Conservation (phyloP, 2,329 filamentous ascomycete genomes). For the Meredithiella fracta region DNA sequence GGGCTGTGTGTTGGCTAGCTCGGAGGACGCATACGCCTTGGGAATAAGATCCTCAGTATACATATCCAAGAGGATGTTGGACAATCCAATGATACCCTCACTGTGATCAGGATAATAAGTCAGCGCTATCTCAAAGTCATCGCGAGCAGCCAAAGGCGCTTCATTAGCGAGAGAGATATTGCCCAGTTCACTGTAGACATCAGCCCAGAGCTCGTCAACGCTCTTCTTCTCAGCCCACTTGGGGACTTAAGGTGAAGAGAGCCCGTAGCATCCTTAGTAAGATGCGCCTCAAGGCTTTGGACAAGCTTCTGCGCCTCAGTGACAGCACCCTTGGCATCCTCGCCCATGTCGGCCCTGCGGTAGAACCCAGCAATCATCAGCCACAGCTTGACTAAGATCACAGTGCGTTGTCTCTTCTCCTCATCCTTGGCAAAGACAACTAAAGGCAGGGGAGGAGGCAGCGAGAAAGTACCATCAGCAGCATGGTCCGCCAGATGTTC, state of each 20-base stretch:
- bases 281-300: slow-evolving; percentile 50
- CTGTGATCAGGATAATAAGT: slow-evolving; percentile 67
- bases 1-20: slow-evolving; percentile 21
- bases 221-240: slow-evolving; percentile 71
- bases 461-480: slow-evolving; percentile 27
- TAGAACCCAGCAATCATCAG: slow-evolving; percentile 81
- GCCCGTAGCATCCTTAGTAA: slow-evolving; percentile 44
- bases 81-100: slow-evolving; percentile 62
- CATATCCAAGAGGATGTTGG: slow-evolving; percentile 72
- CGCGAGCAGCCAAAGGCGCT: slow-evolving; percentile 50
- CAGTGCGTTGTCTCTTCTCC: slow-evolving; percentile 31
- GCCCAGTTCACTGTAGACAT: slow-evolving; percentile 66
- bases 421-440: slow-evolving; percentile 40
- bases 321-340: slow-evolving; percentile 65
- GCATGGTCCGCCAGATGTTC: slow-evolving; percentile 25
- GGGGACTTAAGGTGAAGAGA: slow-evolving; percentile 42
- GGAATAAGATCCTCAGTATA: slow-evolving; percentile 55
- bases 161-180: slow-evolving; percentile 46
- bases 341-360: slow-evolving; percentile 59
- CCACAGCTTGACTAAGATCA: slow-evolving; percentile 64
- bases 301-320: slow-evolving; percentile 68
- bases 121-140: slow-evolving; percentile 68
- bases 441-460: slow-evolving; percentile 32
- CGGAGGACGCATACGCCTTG: neutral
- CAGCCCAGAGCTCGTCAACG: slow-evolving; percentile 69